Base-by-base conservation (phyloP, 78 protist genomes). In the Dictyostelium brefeldianum region DNA sequence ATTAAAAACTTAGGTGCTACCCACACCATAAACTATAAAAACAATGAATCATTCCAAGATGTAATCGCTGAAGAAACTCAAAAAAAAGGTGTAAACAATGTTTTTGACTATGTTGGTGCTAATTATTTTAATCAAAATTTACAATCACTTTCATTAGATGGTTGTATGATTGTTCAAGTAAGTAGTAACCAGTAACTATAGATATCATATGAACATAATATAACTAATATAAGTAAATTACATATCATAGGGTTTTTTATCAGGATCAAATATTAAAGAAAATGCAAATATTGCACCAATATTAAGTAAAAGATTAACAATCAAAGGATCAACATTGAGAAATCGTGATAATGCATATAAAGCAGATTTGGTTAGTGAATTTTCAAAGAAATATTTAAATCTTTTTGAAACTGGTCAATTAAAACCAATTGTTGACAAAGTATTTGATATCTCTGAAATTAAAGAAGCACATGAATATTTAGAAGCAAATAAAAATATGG, bases 311-410 rank as follows among this genome's bases (percentile, higher is more conserved):
- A 48, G 96, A 46, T 25, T 94, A 29, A 78, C 81, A 8, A 78
- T 94, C 6, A 84, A 22, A 57, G 96, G 96, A 5, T 83, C 96
- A 46, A 94, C 96, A 14, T 89, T 94, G 29, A 80, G 96, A 71
- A 50, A 75, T n/a, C 48, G 96, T 65, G 43, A 78, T 15, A n/a
- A 41, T 8, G 96, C 70, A 20, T 92, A 83, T 51, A 92, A 81
- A 46, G 53, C 81, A 50, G 82, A 54, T 36, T 43, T 92, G 6
- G 65, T 81, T 20, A 3, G 18, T 3, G 14, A 62, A 14, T 81
- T 92, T 36, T 59, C 74, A 12, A 25, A 69, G 8, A n/a, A 78
- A 64, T 69, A 57, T 56, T 18, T 64, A 12, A 5, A 9, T 2
- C 65, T 75, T 1, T 92, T 92, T 71, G 92, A 71, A 29, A 31